These are phyloP conservation scores for Ophiostoma pallidulum DNA, from an alignment of 2,329 filamentous ascomycete species.

Conservation along the genomic window DNA sequence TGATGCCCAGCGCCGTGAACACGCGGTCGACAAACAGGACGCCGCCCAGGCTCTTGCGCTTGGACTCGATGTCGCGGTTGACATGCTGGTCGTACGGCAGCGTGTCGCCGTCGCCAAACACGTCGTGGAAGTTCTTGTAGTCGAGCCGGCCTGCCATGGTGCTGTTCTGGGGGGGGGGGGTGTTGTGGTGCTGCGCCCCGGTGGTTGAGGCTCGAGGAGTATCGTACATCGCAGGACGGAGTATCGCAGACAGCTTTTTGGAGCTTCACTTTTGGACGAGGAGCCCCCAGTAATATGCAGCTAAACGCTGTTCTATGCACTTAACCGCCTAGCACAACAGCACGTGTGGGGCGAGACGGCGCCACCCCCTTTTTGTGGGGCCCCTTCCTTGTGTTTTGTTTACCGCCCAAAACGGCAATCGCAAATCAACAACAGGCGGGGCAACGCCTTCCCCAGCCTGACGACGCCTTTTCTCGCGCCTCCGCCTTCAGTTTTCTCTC, in stretches of 20 bases:
- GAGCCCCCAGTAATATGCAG: background rate
- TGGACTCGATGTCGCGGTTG: conserved; percentile 53
- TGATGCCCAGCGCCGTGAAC: conserved; percentile 58
- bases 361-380: background rate
- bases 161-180: background rate
- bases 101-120: conserved; percentile 53
- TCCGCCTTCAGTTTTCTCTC: background rate
- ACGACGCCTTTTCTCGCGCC: conserved; percentile 1
- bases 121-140: conserved; percentile 56
- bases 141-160: conserved; percentile 35
- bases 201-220: background rate
- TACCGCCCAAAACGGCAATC: conserved; percentile 17
- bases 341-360: conserved; percentile 12
- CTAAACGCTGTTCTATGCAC: background rate
- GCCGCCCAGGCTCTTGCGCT: conserved; percentile 59
- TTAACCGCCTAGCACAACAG: conserved; percentile 5
- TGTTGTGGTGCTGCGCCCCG: background rate
- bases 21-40: conserved; percentile 73
- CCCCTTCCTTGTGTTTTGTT: conserved; percentile 17
- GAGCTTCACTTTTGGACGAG: background rate
- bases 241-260: background rate
- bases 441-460: conserved; percentile 11
- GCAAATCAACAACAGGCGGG: conserved; percentile 20
- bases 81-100: conserved; percentile 54
- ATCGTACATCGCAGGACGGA: no score